Percentiles rank a stretch among this genome's conserved stretches.
These are phyloP conservation scores for Setomelanomma holmii DNA, from an alignment of 2,329 filamentous ascomycete genomes.

Conservation along the genomic window DNA sequence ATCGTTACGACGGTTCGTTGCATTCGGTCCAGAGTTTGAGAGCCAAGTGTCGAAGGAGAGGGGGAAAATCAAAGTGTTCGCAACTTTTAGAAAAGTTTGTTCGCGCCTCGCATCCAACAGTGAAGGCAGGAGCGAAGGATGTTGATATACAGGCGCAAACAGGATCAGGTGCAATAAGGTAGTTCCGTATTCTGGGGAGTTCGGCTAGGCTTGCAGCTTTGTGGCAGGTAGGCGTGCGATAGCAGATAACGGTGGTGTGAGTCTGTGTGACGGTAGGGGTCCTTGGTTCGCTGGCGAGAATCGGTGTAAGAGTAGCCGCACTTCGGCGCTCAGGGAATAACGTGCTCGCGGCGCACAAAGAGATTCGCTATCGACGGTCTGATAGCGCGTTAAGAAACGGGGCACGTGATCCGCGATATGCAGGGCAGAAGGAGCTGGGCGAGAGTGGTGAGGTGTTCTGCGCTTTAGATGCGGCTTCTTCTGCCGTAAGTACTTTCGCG, in stretches of 20 bases:
- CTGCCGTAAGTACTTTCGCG: not conserved
- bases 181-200: conserved; percentile 17
- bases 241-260: conserved; percentile 35
- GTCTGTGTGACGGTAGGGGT: conserved; percentile 13
- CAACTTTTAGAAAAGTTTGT: not conserved
- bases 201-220: conserved; percentile 10
- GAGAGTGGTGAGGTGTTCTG: conserved; percentile 1
- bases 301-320: conserved; percentile 29
- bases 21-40: conserved; percentile 36
- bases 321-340: conserved; percentile 30
- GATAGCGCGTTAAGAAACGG: conserved; percentile 20
- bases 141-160: conserved; percentile 33
- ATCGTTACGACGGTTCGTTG: conserved; percentile 82
- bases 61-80: conserved; percentile 5
- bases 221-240: conserved; percentile 19
- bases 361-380: conserved; percentile 23
- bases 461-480: not conserved
- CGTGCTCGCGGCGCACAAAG: conserved; percentile 27
- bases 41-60: conserved; percentile 6
- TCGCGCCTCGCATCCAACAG: conserved; percentile 23
- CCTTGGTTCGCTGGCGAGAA: conserved; percentile 17
- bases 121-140: conserved; percentile 14
- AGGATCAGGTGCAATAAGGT: conserved; percentile 16
- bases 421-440: conserved; percentile 20
- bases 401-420: conserved; percentile 37